Base-by-base conservation (phyloP, 2,329 filamentous ascomycete species). In the Stylonectria norvegica region DNA sequence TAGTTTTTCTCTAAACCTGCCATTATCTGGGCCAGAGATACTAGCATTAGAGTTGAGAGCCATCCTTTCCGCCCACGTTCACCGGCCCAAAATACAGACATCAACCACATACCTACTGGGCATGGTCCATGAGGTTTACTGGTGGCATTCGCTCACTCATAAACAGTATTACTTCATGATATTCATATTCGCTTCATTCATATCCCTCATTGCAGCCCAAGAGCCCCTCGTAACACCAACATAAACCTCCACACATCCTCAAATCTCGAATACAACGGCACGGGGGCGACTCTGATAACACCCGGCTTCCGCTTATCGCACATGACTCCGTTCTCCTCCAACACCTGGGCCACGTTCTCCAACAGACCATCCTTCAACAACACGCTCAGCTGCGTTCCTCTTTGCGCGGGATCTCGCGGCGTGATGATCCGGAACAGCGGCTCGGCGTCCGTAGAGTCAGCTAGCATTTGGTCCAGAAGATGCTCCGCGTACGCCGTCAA, bases 281-380 rank as follows among this genome's bases (percentile, higher is more conserved):
- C 84, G 1, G 90, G 89, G 2, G 89, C 88, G 2, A 94, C 81
- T 2, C 89, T 73, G 36, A 95, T 83, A 12, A 95, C 89, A 59
- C 90, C 83, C 1, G 90, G 89, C 62, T 86, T 87, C 43, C 89
- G 73, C 72, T 93, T 86, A 59, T 95, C 89, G 25, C 86, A 81
- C 1, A 94, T 76, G 3, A 93, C 81, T 1, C 84, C 86, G 2
- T 78, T 75, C 10, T 78, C 73, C 52, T 86, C 79, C 19, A 95
- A 62, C 19, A 72, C 73, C 30, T 70, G 67, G 43, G 80, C 73
- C 3, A 94, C 79, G 5, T 59, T 59, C n/a, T 91, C 86, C 40
- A 95, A 65, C 36, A 93, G 57, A 0, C 85, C 87, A 1, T 78
- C 72, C 14, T 75, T 67, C 14, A 95, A 69, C 36, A 84, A 63